These are phyloP conservation scores for Plectosphaerella cucumerina DNA, from an alignment of 2,329 filamentous ascomycete genomes.

Conservation along the genomic window DNA sequence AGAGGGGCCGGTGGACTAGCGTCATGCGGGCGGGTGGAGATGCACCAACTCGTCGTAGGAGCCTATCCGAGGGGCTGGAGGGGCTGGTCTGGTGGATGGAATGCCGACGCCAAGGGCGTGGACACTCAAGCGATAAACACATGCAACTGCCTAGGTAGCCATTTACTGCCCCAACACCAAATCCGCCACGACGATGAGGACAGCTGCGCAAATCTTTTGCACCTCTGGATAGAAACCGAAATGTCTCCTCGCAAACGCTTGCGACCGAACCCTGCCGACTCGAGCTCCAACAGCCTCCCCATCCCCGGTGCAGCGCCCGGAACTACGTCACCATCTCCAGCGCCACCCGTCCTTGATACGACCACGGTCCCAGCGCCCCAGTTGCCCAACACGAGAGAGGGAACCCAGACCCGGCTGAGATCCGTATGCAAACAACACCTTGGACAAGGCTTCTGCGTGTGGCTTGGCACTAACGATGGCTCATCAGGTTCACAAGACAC, in stretches of 20 bases:
- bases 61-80: no score
- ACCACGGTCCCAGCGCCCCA: not conserved
- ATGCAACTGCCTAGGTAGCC: not conserved
- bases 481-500: conserved; percentile 43
- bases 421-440: not conserved
- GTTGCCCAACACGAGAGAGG: conserved; percentile 4
- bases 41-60: not conserved
- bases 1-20: not conserved
- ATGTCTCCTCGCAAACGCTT: conserved; percentile 40
- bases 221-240: conserved; percentile 39
- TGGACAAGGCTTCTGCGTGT: no score
- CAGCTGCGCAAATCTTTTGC: conserved; percentile 11
- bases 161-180: not conserved
- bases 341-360: conserved; percentile 12
- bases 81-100: no score
- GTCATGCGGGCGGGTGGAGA: not conserved
- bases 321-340: conserved; percentile 15
- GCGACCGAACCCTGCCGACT: conserved; percentile 27
- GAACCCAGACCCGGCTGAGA: conserved; percentile 5
- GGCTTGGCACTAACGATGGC: no score
- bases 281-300: conserved; percentile 12
- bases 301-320: conserved; percentile 9
- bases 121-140: no score
- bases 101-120: no score
- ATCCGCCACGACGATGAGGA: not conserved